A percentile compares a stretch with the other conserved stretches of the same genome.
Conservation (phyloP, 495 filamentous ascomycete species). For the Sabuloglossum arenarium region DNA sequence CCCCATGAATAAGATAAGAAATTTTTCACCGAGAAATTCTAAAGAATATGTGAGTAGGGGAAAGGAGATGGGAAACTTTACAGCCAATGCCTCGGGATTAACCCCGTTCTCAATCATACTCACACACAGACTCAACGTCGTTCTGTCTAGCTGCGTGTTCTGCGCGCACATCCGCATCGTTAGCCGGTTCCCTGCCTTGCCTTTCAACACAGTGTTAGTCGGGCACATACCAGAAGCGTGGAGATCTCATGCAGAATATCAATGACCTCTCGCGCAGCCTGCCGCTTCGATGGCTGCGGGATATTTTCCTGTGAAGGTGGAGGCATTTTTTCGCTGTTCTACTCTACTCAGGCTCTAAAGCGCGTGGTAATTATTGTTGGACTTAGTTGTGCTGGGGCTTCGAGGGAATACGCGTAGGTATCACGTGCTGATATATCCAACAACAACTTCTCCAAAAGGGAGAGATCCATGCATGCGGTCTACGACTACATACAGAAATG, state of each 20-base stretch:
- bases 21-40: too few relatives aligned
- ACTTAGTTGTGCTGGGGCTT: too few relatives aligned
- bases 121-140: constrained; percentile 80
- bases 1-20: background rate
- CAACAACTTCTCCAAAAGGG: too few relatives aligned
- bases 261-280: constrained; percentile 85
- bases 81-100: constrained; percentile 85
- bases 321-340: background rate
- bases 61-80: too few relatives aligned
- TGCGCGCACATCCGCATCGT: constrained; percentile 16
- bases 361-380: background rate
- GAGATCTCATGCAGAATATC: constrained; percentile 93
- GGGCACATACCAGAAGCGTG: constrained; percentile 60
- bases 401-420: too few relatives aligned
- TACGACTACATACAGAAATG: too few relatives aligned
- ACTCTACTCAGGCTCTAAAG: background rate
- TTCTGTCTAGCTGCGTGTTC: constrained; percentile 85
- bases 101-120: constrained; percentile 95
- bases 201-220: too few relatives aligned
- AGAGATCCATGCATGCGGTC: too few relatives aligned
- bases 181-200: too few relatives aligned
- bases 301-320: background rate
- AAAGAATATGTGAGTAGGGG: too few relatives aligned
- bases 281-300: constrained; percentile 40
- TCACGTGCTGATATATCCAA: too few relatives aligned